Percentiles rank a stretch among this genome's conserved stretches.
phyloP scores from a whole-genome alignment of 225 moss, liverwort and hornwort genomes.

The Antitrichia curtipendula region DNA sequence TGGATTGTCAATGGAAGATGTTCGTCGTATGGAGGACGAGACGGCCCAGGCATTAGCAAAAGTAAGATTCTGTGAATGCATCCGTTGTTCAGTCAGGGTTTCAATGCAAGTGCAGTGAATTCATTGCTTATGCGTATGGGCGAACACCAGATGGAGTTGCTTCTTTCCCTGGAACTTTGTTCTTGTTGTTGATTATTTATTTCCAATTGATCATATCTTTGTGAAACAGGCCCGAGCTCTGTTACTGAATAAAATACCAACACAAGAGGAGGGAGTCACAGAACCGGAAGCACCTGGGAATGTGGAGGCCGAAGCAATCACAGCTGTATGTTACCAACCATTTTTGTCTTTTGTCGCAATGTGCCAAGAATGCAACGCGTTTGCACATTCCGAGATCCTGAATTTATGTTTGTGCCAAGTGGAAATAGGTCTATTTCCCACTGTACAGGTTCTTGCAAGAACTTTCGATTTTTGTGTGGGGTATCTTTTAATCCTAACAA shows the following conservation, averaged over 20 bases:
- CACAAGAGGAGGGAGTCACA: slow-evolving; percentile 1
- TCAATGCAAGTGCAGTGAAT: background rate
- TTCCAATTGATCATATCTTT: background rate
- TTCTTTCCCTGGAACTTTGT: background rate
- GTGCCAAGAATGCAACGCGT: background rate
- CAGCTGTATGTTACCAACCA: background rate
- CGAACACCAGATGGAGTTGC: background rate
- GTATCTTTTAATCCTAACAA: background rate
- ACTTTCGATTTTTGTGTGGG: background rate
- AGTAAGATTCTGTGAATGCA: slow-evolving; percentile 3
- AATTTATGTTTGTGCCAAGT: background rate
- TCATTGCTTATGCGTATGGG: background rate
- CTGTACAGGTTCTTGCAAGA: background rate
- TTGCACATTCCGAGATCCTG: background rate
- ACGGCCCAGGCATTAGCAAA: slow-evolving; percentile 52
- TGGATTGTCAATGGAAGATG: slow-evolving; percentile 81
- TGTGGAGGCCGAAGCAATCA: background rate
- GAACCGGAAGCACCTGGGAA: background rate
- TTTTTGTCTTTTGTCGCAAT: background rate
- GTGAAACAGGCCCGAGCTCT: slow-evolving; percentile 40
- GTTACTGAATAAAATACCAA: slow-evolving; percentile 19
- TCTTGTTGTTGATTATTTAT: background rate
- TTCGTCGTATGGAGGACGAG: slow-evolving; percentile 78
- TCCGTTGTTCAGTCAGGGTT: background rate
- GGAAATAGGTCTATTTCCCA: background rate